Base-by-base conservation (phyloP, 768 basidiomycete species). In the Russula sp. region DNA sequence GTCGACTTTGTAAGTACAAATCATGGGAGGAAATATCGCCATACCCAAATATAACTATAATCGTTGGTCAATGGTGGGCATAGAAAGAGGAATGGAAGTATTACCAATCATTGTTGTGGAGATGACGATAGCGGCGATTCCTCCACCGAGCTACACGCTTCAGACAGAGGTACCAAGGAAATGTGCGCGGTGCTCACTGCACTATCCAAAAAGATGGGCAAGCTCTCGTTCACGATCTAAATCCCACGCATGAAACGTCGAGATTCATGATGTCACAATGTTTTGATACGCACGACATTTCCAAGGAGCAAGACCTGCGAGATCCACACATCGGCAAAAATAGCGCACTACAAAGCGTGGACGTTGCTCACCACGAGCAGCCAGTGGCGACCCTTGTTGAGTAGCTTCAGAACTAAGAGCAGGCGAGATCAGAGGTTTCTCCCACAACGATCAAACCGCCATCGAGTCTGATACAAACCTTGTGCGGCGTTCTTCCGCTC, bases 201-300 rank as follows among this genome's bases (percentile, higher is more conserved):
- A 65, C 83, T 84, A 68, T 91, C 88, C 50, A 91, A 73, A 71
- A 91, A 91, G 47, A 92, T 90, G 39, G 88, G 88, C 59, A 93
- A 80, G 73, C 86, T 87, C 70, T 91, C 90, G 64, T 92, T 92
- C 58, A 91, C 76, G 60, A 91, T 82, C 89, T 90, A 52, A 5
- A 13, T 59, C 35, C 16, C 32, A 47, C 7, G 48, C 56, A 3
- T 29, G 25, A 11, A 48, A 53, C 4, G 42, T 22, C 32, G 35
- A 35, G 16, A 5, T 34, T 2, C 8, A 22, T 20, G 5, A 13
- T 3, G 36, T 45, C 14, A 13, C 29, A 8, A 18, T 8, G 16
- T 5, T 9, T 9, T 29, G 16, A 48, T 20, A 73, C 87, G 59
- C 69, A 89, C 88, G 61, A 97, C 94, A 71, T 98, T 97, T 59